phyloP scores from a whole-genome alignment of 2,329 filamentous ascomycete species.

The Exophiala viscosa region DNA sequence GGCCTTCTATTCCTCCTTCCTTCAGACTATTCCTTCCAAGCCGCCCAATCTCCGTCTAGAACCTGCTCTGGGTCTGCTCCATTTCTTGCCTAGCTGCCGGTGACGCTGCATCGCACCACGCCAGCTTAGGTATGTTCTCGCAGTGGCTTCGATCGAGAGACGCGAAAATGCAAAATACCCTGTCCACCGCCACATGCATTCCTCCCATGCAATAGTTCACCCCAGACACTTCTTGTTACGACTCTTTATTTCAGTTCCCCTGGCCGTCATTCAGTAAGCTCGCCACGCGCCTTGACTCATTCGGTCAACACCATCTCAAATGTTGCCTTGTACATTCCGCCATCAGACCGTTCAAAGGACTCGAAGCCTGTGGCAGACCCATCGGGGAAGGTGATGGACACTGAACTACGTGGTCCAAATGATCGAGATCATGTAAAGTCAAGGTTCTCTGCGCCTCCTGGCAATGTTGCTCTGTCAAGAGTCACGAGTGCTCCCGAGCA shows the following conservation, averaged over 20 bases:
- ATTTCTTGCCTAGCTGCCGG: conserved; percentile 8
- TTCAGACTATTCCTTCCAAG: background rate
- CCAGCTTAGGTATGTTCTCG: conserved; percentile 20
- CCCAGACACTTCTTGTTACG: conserved; percentile 2
- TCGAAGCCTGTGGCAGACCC: conserved; percentile 12
- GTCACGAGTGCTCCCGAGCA: conserved; percentile 22
- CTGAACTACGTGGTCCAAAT: conserved; percentile 1
- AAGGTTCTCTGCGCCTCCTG: conserved; percentile 8
- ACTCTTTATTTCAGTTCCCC: conserved; percentile 1
- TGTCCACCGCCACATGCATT: conserved; percentile 11
- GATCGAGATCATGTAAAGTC: conserved; percentile 17
- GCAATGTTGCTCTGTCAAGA: conserved; percentile 13
- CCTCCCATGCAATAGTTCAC: conserved; percentile 4
- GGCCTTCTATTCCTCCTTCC: background rate
- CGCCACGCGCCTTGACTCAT: conserved; percentile 7
- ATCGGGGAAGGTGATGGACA: conserved; percentile 19
- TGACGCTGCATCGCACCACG: conserved; percentile 5
- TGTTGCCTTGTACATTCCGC: conserved; percentile 16
- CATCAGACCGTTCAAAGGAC: conserved; percentile 10
- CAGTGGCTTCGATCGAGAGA: conserved; percentile 14
- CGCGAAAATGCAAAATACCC: conserved; percentile 18
- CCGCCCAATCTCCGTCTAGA: conserved; percentile 3
- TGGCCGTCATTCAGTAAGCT: background rate
- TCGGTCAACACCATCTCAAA: conserved; percentile 12
- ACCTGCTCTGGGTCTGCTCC: background rate